Evolutionary conservation across 2,329 filamentous ascomycete genomes (phyloP).

Genomic region (Arthrobotrys megalospora): DNA sequence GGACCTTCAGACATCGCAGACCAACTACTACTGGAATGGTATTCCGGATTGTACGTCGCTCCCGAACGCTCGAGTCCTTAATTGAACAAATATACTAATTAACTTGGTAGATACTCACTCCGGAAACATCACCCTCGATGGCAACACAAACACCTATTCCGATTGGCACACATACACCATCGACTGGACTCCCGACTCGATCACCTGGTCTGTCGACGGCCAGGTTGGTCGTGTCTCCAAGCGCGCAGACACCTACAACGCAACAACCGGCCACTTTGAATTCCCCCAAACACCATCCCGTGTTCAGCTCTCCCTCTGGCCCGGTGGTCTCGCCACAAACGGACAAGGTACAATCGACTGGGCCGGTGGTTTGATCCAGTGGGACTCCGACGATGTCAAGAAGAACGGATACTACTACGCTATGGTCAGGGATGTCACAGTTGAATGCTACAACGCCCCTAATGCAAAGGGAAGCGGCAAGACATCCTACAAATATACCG

Average conservation of each 20-base stretch:
- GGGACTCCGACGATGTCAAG: constrained; percentile 85
- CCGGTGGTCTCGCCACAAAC: constrained; percentile 85
- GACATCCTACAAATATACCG: constrained; percentile 81
- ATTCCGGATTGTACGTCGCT: constrained; percentile 83
- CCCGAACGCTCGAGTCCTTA: not conserved
- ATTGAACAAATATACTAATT: constrained; percentile 8
- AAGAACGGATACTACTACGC: constrained; percentile 90
- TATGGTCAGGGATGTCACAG: constrained; percentile 80
- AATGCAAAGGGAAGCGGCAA: constrained; percentile 75
- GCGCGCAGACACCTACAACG: constrained; percentile 87
- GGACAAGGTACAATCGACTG: constrained; percentile 87
- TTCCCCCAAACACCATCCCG: constrained; percentile 93
- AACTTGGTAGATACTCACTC: constrained; percentile 78
- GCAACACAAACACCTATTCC: constrained; percentile 77
- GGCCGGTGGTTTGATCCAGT: constrained; percentile 92
- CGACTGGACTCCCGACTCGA: constrained; percentile 87
- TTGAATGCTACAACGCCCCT: constrained; percentile 90
- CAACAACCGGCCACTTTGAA: constrained; percentile 82
- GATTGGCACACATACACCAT: constrained; percentile 93
- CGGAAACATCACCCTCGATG: constrained; percentile 75
- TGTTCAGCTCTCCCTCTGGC: constrained; percentile 96
- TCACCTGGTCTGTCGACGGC: constrained; percentile 91
- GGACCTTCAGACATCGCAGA: constrained; percentile 83
- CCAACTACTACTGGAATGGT: constrained; percentile 98
- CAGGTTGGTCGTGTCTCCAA: constrained; percentile 80